Evolutionary conservation across 1,284 basidiomycete species (phyloP).

Genomic region (Sporisorium graminicola): DNA sequence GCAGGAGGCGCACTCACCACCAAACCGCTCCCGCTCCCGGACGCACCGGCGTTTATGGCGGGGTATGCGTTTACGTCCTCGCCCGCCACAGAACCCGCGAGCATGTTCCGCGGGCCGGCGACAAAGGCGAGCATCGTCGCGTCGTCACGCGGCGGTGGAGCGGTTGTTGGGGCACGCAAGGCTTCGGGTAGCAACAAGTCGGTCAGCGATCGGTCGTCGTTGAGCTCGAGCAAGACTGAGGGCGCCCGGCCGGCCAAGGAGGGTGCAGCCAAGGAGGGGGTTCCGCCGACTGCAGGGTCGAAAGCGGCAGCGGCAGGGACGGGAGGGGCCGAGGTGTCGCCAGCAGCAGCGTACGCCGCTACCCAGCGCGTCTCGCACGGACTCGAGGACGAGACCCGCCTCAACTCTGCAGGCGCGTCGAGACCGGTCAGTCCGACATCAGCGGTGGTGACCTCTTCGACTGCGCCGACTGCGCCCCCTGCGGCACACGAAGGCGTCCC

Average conservation of each 20-base stretch:
- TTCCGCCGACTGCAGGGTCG: too few species aligned
- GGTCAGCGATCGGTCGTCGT: conserved; percentile 19
- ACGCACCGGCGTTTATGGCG: conserved; percentile 28
- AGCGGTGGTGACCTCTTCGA: not conserved
- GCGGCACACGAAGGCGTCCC: not conserved
- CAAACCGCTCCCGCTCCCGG: conserved; percentile 17
- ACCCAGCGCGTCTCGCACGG: conserved; percentile 26
- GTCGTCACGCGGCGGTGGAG: conserved; percentile 10
- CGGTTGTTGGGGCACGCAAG: conserved; percentile 2
- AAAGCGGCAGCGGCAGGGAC: not conserved
- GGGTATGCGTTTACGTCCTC: conserved; percentile 18
- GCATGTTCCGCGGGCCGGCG: conserved; percentile 19
- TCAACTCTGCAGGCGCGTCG: conserved; percentile 8
- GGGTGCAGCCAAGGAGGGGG: too few species aligned
- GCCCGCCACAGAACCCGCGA: conserved; percentile 9
- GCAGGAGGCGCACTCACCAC: not conserved
- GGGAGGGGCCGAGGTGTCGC: conserved; percentile 8
- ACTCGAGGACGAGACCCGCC: conserved; percentile 20
- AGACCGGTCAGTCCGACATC: conserved; percentile 32
- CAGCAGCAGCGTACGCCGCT: conserved; percentile 34
- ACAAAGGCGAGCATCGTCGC: conserved; percentile 22
- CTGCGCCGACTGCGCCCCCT: not conserved
- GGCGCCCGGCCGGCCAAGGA: too few species aligned
- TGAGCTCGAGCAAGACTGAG: conserved; percentile 18
- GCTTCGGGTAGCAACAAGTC: conserved; percentile 23